Evolutionary conservation across 768 basidiomycete species (phyloP).

Genomic region (Amanita rubescens): DNA sequence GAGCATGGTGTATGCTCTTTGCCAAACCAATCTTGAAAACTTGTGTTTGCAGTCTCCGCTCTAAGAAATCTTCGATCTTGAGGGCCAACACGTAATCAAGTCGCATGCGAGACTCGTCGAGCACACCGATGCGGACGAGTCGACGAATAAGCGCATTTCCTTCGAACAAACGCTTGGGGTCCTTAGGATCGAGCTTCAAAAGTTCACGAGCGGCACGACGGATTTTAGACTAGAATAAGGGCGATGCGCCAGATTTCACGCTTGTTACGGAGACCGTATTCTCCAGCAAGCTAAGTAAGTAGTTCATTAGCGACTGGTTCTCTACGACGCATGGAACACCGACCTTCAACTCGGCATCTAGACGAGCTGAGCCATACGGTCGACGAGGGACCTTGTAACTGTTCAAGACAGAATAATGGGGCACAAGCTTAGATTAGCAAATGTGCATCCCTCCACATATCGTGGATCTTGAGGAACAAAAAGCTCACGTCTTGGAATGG

Average conservation of each 20-base stretch:
- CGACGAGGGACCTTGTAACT: conserved; percentile 99
- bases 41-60: conserved; percentile 97
- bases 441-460: conserved; percentile 51
- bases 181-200: conserved; percentile 99
- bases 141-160: conserved; percentile 93
- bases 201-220: conserved; percentile 99
- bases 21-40: conserved; percentile 99
- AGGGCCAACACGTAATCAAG: conserved; percentile 99
- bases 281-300: conserved; percentile 97
- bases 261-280: conserved; percentile 99
- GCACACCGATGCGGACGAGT: conserved; percentile 98
- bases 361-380: conserved; percentile 94
- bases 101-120: conserved; percentile 98
- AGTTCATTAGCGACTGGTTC: not conserved
- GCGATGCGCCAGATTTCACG: conserved; percentile 99
- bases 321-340: conserved; percentile 6
- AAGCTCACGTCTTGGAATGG: conserved; percentile 89
- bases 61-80: conserved; percentile 99
- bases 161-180: conserved; percentile 99
- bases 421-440: conserved; percentile 60
- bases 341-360: conserved; percentile 99
- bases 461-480: conserved; percentile 57
- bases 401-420: conserved; percentile 43
- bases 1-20: conserved; percentile 97
- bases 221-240: conserved; percentile 96